Evolutionary conservation across 2,329 filamentous ascomycete genomes (phyloP), one percentile per base, ranked within the genome.

Genomic region (Whalleya microplaca): DNA sequence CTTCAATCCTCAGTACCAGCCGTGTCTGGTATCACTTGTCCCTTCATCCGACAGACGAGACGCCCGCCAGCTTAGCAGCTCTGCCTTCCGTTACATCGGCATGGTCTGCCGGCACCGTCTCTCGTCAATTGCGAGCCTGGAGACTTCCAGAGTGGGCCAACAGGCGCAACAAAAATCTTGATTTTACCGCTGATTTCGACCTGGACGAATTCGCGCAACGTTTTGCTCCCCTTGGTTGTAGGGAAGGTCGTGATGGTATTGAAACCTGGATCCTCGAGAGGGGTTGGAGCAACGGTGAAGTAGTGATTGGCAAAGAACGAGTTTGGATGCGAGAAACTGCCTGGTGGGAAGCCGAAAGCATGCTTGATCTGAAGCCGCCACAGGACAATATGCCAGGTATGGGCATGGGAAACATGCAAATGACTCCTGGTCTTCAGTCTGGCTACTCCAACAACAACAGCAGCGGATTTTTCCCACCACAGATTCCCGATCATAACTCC

Each of bases 341-440:
- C 2, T 99, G 95, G 94, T 98, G 94, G 94, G 94, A 98, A 74
- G 94, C 93, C 4, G 95, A 99, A 76, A 91, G 85, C 59, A 96
- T 97, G 90, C 86, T 98, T 23, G 95, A 99, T 69, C 80, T 96
- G 66, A 94, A 95, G 74, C 85, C 88, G 1, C 79, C 83, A 51
- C 83, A 86, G 27, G 65, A 65, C 41, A 73, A 73, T 44, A 61
- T 66, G 37, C 56, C 61, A 16, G 32, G 32, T 12, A 37, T 37
- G 32, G 59, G 64, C 14, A 68, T 72, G 67, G 62, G 69, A 47
- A 70, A 71, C 47, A 69, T 74, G 19, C 65, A 67, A 54, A 69
- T 73, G 57, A 68, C 75, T 23, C 80, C 81, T 23, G 81, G 77
- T 44, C 83, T 93, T 62, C 91, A 93, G 29, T 87, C 84, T 2